Evolutionary conservation across 306 rosid species (phyloP), one percentile per base, ranked within the genome.

Genomic region (Sicyos baderoa): DNA sequence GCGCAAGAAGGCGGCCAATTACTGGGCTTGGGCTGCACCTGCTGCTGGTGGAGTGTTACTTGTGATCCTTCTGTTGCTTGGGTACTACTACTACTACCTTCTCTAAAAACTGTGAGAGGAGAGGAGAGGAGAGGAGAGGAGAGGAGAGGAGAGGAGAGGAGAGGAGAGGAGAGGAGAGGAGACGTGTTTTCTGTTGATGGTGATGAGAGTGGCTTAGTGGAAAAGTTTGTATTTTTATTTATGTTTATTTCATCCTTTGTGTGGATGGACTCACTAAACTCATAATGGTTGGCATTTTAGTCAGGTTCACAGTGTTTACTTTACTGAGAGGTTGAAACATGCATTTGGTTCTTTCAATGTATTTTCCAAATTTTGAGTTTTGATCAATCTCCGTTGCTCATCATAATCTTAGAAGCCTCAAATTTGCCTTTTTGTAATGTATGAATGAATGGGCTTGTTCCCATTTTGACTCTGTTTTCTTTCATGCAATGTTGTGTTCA

Each of bases 1-100:
- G 87, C 78, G 97, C 55, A 90, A 90, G 65, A 93, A 72, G 83
- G 70, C 97, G 0, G 76, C 60, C 42, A 85, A 84, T 60, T 81
- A 86, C 79, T 82, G 81, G 94, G 12, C 81, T 4, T 90, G 97
- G 99, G 76, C 78, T 61, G 91, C 83, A 23, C 84, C 79, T 57
- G 96, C 90, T 16, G 66, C 8, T 13, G 63, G 42, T 66, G 91
- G 82, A 25, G 58, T 75, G 79, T 29, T 88, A 11, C 81, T 78
- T 25, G 22, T 83, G 77, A 73, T 85, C 76, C 48, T 85, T 63
- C 55, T 70, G 54, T 85, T 68, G 35, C 86, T 93, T 13, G 91
- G 86, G 50, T 89, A 84, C 81, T 40, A 12, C 80, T 68, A 69
- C n/a, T 40, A 59, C 59, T 88, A 86, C 79, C 79, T 83, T 74